Evolutionary conservation across 768 basidiomycete species (phyloP), one percentile per base, ranked within the genome.

Genomic region (Boletus tylopilopsis): DNA sequence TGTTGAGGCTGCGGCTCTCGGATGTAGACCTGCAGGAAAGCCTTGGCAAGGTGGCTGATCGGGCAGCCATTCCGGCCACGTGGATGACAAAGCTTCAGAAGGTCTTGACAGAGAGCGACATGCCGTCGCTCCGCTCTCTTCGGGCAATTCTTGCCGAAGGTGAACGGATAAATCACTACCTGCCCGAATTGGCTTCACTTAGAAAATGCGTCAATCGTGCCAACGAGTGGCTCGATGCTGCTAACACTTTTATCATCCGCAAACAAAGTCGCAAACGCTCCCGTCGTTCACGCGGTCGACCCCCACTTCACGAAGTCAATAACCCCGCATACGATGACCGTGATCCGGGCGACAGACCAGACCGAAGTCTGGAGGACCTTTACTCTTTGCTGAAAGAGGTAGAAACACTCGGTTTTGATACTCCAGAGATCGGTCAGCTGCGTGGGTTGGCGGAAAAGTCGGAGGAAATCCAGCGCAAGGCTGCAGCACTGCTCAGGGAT

Each of bases 141-240:
- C 83, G 87, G 34, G 83, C 88, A 8, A 71, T 94, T n/a, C 76
- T 93, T 22, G 80, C 87, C 0, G 94, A 96, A 66, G 94, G 88
- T 13, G 92, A 96, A 57, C 87, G 87, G 47, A 90, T 94, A 67
- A 85, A 79, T 49, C 81, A 82, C 62, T 74, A 77, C 27, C 77
- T 94, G 13, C 76, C 82, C 2, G 90, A 94, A 66, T 74, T 94
- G 47, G 67, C 71, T 24, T 71, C 79, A 40, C 78, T 97, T 32
- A 79, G 85, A 38, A 88, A 82, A 67, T 90, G 90, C 61, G 90
- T 97, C 45, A 78, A 66, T 37, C 77, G 81, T 53, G 93, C 88
- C 18, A 90, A 84, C 55, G 86, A 87, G 60, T 94, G 93, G 93
- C 74, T 93, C n/a, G 90, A 92, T 50, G 76, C 81, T 9, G 88